These are phyloP conservation scores for Pleurotus platypus DNA, from an alignment of 768 basidiomycete genomes.

Conservation along the genomic window DNA sequence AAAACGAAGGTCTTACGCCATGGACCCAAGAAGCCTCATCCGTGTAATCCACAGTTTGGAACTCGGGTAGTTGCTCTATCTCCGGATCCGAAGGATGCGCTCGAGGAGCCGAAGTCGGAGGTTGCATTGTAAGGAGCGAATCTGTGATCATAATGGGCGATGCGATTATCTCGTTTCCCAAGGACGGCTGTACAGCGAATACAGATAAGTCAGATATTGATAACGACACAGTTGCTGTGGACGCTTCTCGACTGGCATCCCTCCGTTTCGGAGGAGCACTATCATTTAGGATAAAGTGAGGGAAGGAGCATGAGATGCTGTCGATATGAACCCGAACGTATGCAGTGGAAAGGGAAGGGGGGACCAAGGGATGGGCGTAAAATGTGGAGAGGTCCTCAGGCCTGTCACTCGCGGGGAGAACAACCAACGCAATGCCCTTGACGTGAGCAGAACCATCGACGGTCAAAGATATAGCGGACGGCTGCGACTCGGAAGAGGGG, in stretches of 20 bases:
- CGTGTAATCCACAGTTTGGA: conserved; percentile 66
- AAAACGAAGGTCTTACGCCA: conserved; percentile 56
- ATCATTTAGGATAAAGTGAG: conserved; percentile 3
- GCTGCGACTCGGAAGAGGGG: conserved; percentile 10
- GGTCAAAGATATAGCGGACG: conserved; percentile 28
- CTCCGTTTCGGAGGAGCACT: neutral
- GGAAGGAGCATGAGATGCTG: conserved; percentile 25
- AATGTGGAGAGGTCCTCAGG: conserved; percentile 28
- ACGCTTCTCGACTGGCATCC: neutral
- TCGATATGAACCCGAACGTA: conserved; percentile 58
- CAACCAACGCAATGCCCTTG: conserved; percentile 45
- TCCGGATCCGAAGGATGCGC: conserved; percentile 15
- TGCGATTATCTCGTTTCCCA: conserved; percentile 26
- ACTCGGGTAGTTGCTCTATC: conserved; percentile 38
- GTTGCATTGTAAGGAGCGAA: conserved; percentile 57
- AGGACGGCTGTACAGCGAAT: conserved; percentile 41
- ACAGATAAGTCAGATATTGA: conserved; percentile 52
- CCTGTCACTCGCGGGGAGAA: conserved; percentile 30
- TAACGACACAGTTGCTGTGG: conserved; percentile 18
- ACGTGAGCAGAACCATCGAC: conserved; percentile 22
- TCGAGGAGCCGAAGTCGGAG: conserved; percentile 38
- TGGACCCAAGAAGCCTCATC: conserved; percentile 30
- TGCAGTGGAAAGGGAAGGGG: conserved; percentile 43
- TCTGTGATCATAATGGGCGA: conserved; percentile 77
- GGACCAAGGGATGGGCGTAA: conserved; percentile 57